Base-by-base conservation (phyloP, 2,329 filamentous ascomycete species). In the Fusarium citri region DNA sequence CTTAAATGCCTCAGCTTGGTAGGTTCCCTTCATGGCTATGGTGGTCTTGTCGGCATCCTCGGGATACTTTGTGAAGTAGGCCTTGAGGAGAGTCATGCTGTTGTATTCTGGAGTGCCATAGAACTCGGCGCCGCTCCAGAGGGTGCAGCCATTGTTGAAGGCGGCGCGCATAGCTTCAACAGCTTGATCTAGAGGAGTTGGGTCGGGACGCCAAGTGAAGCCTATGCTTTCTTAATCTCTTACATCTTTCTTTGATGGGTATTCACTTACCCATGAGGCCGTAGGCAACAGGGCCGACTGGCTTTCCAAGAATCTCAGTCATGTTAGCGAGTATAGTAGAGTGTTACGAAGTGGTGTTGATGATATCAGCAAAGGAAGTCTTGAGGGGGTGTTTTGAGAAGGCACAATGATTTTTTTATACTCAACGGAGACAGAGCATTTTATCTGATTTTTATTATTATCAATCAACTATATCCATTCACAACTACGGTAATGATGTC, bases 81-180 rank as follows among this genome's bases (percentile, higher is more conserved):
- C 81, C 64, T 87, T 84, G 30, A 92, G 78, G 12, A 92, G 78
- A 31, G 86, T 84, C 73, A 90, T 88, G 74, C 77, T 81, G 79
- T 91, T 90, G 73, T 83, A 83, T 22, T 87, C 81, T 2, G 85
- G 84, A 0, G 82, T 80, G 41, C 90, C 90, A 79, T 92, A 92
- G 74, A 91, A 86, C 74, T 91, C 88, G 66, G 84, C 89, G 40
- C 83, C 88, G 72, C 90, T 91, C 88, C 89, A 91, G 58, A 85
- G 80, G 65, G 79, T 84, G 72, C 78, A 80, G 58, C 84, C 82
- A 14, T 76, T 76, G 25, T 78, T 69, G 15, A 89, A 76, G 8
- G 88, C 81, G 20, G 85, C 82, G 69, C 85, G 85, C 78, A 92
- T 82, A 14, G 87, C 85, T 45, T 83, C 84, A 66, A 89, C 83